phyloP scores from a whole-genome alignment of 176 grass and related monocot genomes.

The Tillandsia leiboldiana region DNA sequence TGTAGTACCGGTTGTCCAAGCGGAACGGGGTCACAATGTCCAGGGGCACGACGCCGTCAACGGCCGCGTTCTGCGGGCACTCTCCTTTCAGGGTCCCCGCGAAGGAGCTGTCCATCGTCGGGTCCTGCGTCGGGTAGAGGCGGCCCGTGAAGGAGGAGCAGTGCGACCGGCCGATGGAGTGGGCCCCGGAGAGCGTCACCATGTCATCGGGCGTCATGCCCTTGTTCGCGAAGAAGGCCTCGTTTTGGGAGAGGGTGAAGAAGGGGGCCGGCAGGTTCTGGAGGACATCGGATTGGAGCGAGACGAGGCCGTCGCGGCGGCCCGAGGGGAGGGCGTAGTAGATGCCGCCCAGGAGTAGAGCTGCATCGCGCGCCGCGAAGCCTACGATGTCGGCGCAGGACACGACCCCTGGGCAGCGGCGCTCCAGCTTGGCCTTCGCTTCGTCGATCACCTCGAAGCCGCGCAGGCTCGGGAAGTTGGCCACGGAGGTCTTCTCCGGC shows the following conservation, averaged over 20 bases:
- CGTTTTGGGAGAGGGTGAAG: constrained; percentile 25
- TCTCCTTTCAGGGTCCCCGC: neutral
- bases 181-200: constrained; percentile 55
- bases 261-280: constrained; percentile 26
- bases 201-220: constrained; percentile 42
- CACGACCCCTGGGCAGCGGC: constrained; percentile 21
- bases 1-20: constrained; percentile 53
- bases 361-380: constrained; percentile 33
- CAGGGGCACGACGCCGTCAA: constrained; percentile 29
- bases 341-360: constrained; percentile 27
- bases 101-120: constrained; percentile 11
- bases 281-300: constrained; percentile 23
- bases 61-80: constrained; percentile 29
- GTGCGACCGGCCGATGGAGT: constrained; percentile 56
- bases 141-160: constrained; percentile 45
- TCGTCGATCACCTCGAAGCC: constrained; percentile 39
- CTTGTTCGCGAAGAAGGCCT: constrained; percentile 41
- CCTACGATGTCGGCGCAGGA: constrained; percentile 47
- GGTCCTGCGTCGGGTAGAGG: constrained; percentile 15
- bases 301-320: constrained; percentile 37
- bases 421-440: constrained; percentile 29
- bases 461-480: constrained; percentile 36
- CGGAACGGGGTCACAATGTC: constrained; percentile 17
- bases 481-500: constrained; percentile 32
- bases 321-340: constrained; percentile 35